phyloP scores from a whole-genome alignment of 805 yeast species.

The Yarrowia porcina region DNA sequence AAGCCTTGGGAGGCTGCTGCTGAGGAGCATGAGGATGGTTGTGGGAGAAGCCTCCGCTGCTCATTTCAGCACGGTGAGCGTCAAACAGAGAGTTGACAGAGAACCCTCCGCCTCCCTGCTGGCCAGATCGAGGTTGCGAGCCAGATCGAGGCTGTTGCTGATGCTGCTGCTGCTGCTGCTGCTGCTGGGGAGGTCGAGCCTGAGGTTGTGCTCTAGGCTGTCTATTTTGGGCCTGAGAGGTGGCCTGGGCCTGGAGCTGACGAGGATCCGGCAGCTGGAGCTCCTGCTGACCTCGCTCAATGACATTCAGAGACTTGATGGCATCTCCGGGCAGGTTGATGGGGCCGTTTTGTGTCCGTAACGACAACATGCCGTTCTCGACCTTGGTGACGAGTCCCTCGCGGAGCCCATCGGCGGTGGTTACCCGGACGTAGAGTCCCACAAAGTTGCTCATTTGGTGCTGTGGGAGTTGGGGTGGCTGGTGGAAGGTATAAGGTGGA shows the following conservation, averaged over 20 bases:
- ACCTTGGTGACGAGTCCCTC: slow-evolving; percentile 23
- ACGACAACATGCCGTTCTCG: slow-evolving; percentile 17
- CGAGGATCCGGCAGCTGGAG: slow-evolving; percentile 11
- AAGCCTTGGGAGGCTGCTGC: not conserved
- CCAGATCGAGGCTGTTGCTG: not conserved
- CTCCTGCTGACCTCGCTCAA: not conserved
- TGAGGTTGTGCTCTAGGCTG: not conserved
- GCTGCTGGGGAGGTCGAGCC: not conserved
- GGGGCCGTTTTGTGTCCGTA: slow-evolving; percentile 14
- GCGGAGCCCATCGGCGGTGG: slow-evolving; percentile 20
- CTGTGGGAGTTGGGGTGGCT: not conserved
- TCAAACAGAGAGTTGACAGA: slow-evolving; percentile 15
- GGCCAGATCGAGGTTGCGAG: not conserved
- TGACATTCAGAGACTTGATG: slow-evolving; percentile 16
- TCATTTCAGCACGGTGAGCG: slow-evolving; percentile 17
- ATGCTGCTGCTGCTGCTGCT: not conserved
- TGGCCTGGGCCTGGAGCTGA: not conserved
- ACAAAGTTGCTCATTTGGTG: slow-evolving; percentile 22
- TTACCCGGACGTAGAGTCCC: slow-evolving; percentile 24
- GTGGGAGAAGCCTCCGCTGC: not conserved
- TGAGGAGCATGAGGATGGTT: not conserved
- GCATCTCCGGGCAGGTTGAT: slow-evolving; percentile 1
- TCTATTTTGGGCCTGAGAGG: not conserved
- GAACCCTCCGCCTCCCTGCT: not conserved
- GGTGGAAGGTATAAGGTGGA: not conserved